phyloP scores from a whole-genome alignment of 345 rosid genomes.

The Salix arbutifolia region DNA sequence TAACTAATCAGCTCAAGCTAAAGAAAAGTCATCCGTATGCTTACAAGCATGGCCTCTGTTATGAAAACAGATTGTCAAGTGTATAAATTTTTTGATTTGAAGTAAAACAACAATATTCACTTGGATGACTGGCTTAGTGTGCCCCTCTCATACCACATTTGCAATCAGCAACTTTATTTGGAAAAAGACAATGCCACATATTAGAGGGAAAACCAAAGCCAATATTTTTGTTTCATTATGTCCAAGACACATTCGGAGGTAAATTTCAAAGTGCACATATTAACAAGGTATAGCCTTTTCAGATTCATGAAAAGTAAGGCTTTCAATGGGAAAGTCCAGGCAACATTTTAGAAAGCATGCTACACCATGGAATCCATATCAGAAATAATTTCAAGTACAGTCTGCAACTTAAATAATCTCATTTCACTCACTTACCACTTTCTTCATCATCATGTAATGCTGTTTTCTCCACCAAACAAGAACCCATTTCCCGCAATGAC shows the following conservation, averaged over 20 bases:
- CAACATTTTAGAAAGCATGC: neutral
- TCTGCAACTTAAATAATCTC: constrained; percentile 3
- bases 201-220: neutral
- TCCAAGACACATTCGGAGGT: too few species aligned
- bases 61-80: neutral
- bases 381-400: neutral
- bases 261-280: neutral
- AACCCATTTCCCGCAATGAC: constrained; percentile 89
- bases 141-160: neutral
- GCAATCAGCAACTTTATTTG: too few species aligned
- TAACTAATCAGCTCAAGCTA: neutral
- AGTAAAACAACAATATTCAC: neutral
- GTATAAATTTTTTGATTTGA: neutral
- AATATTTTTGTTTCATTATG: neutral
- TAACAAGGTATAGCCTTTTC: neutral
- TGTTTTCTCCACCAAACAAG: constrained; percentile 72
- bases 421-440: constrained; percentile 52
- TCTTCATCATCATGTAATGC: constrained; percentile 66
- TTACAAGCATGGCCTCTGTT: neutral
- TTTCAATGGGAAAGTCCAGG: neutral
- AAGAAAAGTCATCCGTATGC: neutral
- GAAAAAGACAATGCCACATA: neutral
- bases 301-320: neutral
- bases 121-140: neutral
- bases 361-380: neutral